Percentiles rank a stretch among this genome's conserved stretches.
Evolutionary conservation across 139 green algal species (phyloP).

Genomic region (Astrephomene gubernaculifera): DNA sequence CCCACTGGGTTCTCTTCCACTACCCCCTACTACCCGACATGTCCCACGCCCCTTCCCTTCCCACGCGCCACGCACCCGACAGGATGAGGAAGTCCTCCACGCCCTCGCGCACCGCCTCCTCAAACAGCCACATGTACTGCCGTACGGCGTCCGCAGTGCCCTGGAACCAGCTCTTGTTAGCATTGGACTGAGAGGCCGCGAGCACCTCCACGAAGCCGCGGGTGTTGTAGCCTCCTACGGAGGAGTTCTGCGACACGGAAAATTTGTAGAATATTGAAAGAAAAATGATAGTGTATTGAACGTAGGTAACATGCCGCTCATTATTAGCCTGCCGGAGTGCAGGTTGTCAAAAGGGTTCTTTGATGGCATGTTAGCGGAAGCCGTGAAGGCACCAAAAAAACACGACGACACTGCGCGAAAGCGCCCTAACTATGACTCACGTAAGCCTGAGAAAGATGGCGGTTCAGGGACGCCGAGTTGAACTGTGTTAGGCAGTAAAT

Average conservation of each 20-base stretch:
- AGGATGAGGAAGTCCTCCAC: conserved; percentile 99
- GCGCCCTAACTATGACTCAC: too few species aligned
- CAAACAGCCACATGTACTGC: conserved; percentile 99
- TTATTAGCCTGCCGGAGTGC: too few species aligned
- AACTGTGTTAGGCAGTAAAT: conserved; percentile 99
- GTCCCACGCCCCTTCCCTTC: too few species aligned
- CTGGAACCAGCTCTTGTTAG: conserved; percentile 98
- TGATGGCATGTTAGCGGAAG: too few species aligned
- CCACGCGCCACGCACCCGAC: conserved; percentile 72
- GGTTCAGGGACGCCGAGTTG: conserved; percentile 99
- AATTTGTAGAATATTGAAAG: too few species aligned
- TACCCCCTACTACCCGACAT: too few species aligned
- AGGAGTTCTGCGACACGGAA: conserved; percentile 80
- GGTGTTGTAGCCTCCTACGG: conserved; percentile 86
- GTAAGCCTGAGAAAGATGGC: conserved; percentile 97
- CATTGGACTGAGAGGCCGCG: conserved; percentile 92
- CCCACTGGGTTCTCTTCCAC: too few species aligned
- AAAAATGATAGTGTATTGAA: too few species aligned
- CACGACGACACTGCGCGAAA: too few species aligned
- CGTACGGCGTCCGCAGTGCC: conserved; percentile 98
- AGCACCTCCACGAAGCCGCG: conserved; percentile 99
- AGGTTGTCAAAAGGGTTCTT: too few species aligned
- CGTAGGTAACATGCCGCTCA: too few species aligned
- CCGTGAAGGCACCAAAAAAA: too few species aligned
- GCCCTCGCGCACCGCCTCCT: conserved; percentile 87